These are phyloP conservation scores for Calonectria leucothoes DNA, from an alignment of 2,329 filamentous ascomycete species.

Conservation along the genomic window DNA sequence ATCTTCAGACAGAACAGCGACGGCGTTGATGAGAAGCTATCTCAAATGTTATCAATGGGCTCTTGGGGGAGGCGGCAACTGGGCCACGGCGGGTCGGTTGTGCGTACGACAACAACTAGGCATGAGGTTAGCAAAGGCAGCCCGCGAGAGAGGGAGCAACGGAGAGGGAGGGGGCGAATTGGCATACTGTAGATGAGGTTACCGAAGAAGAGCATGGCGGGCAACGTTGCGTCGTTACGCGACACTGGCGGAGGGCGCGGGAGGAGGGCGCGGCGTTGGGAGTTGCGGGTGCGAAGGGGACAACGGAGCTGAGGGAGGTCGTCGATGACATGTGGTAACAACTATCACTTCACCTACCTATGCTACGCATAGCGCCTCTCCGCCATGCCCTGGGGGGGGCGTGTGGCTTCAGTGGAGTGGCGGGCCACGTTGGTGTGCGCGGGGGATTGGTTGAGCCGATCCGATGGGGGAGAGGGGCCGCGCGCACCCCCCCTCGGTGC, in stretches of 20 bases:
- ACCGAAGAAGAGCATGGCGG: constrained; percentile 74
- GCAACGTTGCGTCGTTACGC: constrained; percentile 11
- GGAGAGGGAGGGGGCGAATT: neutral
- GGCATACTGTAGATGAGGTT: constrained; percentile 74
- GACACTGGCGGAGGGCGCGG: neutral
- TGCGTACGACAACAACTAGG: constrained; percentile 67
- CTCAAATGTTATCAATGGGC: neutral
- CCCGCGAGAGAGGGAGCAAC: neutral
- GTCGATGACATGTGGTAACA: constrained; percentile 28
- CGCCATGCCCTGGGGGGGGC: neutral
- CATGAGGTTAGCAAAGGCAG: constrained; percentile 25
- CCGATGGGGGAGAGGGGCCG: constrained; percentile 33
- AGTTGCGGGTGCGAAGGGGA: constrained; percentile 23
- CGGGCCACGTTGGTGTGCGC: constrained; percentile 29
- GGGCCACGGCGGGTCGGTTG: neutral
- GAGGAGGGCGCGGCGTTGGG: neutral
- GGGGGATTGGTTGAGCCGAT: constrained; percentile 49
- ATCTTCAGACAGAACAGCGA: constrained; percentile 94
- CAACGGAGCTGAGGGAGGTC: constrained; percentile 1
- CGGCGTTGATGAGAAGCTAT: constrained; percentile 86
- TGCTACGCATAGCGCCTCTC: constrained; percentile 19
- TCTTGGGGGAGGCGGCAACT: neutral
- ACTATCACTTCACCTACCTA: neutral
- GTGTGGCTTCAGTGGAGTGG: neutral
- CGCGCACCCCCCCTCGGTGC: neutral